Evolutionary conservation across 2,329 filamentous ascomycete species (phyloP), one percentile per base, ranked within the genome.

Genomic region (Phaeosphaeria sp.): DNA sequence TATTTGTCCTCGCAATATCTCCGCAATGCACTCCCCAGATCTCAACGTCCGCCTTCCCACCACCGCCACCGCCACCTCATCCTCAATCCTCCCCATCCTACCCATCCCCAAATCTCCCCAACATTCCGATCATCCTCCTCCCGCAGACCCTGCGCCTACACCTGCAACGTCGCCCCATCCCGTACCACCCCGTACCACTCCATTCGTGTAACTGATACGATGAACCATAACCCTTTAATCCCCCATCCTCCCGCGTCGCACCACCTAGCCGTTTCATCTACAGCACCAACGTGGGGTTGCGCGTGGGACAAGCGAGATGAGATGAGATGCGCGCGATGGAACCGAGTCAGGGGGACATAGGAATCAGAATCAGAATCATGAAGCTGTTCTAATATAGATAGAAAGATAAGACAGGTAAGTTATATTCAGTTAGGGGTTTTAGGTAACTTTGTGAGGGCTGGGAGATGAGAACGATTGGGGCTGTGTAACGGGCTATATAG

Each of bases 21-120:
- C n/a, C n/a, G n/a, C n/a, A n/a, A n/a, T n/a, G n/a, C n/a, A n/a
- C n/a, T n/a, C n/a, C n/a, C n/a, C n/a, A n/a, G n/a, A n/a, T n/a
- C n/a, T n/a, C n/a, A n/a, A n/a, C n/a, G n/a, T n/a, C n/a, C n/a
- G n/a, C 25, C 4, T 27, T 4, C 18, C 13, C 7, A 21, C 27
- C 22, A 3, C 8, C 24, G 11, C 36, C 44, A 24, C 21, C 30
- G 39, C 49, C 54, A 43, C 39, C 39, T 49, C 42, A 56, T 51
- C 53, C 21, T 17, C 45, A 27, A 22, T 15, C 8, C n/a, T n/a
- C n/a, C n/a, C 25, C 20, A 17, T 27, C 15, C 22, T 9, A 7
- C 45, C 43, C 53, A 21, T 21, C 30, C 53, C 27, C 49, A 42
- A 21, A 46, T 24, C 42, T 24, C 24, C 27, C 17, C 18, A 46